phyloP scores from a whole-genome alignment of 805 yeast genomes.

The Jamesozyma piceae region DNA sequence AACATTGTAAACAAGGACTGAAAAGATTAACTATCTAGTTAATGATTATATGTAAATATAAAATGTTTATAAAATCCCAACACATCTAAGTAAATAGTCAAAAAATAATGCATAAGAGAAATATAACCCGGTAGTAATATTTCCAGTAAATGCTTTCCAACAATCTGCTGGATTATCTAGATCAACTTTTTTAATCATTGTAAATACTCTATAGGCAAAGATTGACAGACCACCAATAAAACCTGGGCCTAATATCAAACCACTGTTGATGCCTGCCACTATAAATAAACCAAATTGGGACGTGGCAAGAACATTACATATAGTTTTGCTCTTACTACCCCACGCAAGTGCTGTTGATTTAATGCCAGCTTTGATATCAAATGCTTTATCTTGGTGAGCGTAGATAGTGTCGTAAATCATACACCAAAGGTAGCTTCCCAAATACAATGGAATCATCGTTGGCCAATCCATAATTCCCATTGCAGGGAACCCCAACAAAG shows the following conservation, averaged over 20 bases:
- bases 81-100: slow-evolving; percentile 46
- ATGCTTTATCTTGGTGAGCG: slow-evolving; percentile 93
- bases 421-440: slow-evolving; percentile 80
- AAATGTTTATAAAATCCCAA: slow-evolving; percentile 20
- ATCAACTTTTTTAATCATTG: slow-evolving; percentile 65
- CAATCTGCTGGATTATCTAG: slow-evolving; percentile 73
- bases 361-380: slow-evolving; percentile 83
- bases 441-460: slow-evolving; percentile 69
- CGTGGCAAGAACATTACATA: slow-evolving; percentile 52
- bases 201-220: slow-evolving; percentile 60
- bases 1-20: slow-evolving; percentile 4
- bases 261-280: slow-evolving; percentile 62
- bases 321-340: slow-evolving; percentile 66
- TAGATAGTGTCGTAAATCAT: slow-evolving; percentile 93
- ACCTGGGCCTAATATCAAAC: slow-evolving; percentile 70
- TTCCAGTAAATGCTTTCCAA: slow-evolving; percentile 70
- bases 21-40: background rate
- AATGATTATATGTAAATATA: background rate
- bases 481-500: slow-evolving; percentile 89
- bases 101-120: slow-evolving; percentile 56
- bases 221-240: slow-evolving; percentile 56
- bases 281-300: slow-evolving; percentile 60
- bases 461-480: slow-evolving; percentile 75
- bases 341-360: slow-evolving; percentile 93
- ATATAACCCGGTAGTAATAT: slow-evolving; percentile 66